Conservation (phyloP, 1,284 basidiomycete genomes). For the Rhizoctonia solani region DNA sequence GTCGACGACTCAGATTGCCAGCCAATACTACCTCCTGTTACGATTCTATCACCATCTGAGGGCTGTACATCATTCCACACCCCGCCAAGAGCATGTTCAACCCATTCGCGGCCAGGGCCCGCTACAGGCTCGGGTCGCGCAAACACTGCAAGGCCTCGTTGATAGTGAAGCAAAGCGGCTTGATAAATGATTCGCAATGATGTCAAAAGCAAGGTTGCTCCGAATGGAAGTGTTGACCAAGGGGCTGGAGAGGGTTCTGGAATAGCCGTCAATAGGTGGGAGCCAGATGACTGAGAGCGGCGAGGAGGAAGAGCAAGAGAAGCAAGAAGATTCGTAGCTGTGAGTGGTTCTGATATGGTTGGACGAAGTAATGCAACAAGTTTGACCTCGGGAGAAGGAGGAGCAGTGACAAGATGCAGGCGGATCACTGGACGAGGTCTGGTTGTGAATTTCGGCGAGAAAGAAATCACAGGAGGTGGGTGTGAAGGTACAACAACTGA, state of each 20-base stretch:
- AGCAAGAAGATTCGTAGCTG: conserved; percentile 50
- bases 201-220: conserved; percentile 57
- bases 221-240: conserved; percentile 17
- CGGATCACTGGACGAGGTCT: conserved; percentile 52
- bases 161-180: conserved; percentile 69
- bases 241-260: conserved; percentile 4
- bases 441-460: conserved; percentile 29
- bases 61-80: conserved; percentile 40
- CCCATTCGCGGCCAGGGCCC: conserved; percentile 36
- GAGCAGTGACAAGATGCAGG: conserved; percentile 54
- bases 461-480: conserved; percentile 42
- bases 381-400: conserved; percentile 51
- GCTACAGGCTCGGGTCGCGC: conserved; percentile 65
- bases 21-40: conserved; percentile 54
- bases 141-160: conserved; percentile 63
- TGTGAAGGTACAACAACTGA: conserved; percentile 55
- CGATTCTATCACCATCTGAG: conserved; percentile 37
- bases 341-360: conserved; percentile 50
- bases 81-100: conserved; percentile 40
- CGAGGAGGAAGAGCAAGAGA: conserved; percentile 58
- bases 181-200: conserved; percentile 67
- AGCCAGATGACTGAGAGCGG: neutral
- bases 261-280: neutral
- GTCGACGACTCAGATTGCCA: conserved; percentile 53
- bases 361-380: conserved; percentile 55